Base-by-base conservation (phyloP, 106 monocot species). In the Dendrobium huoshanense region DNA sequence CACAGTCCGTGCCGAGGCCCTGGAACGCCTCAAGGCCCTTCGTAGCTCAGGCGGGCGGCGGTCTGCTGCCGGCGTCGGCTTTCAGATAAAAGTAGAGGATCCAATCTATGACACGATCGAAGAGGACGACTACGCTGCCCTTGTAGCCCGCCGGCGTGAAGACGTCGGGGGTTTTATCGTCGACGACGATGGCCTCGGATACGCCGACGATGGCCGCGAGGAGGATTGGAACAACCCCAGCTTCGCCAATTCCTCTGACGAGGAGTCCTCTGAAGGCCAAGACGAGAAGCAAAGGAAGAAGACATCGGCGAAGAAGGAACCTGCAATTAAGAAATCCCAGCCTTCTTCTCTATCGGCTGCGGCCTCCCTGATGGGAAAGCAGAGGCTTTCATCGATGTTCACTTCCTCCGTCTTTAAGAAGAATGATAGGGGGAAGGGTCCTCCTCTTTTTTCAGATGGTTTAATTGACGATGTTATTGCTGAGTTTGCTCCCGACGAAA, bases 41-140 rank as follows among this genome's bases (percentile, higher is more conserved):
- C 92, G 94, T 9, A 79, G 80, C 29, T 78, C 87, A 43, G 92
- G 89, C 27, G 85, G 79, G 48, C 85, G 89, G 55, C 77, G 87
- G 3, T 78, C 86, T 51, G 86, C 65, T 24, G 41, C 84, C 77
- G 73, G 78, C 59, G 85, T n/a, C 31, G 77, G 64, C 67, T 45
- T 86, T 73, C 84, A 87, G 77, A 80, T 94, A 61, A 97, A 92
- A 87, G 40, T 94, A 9, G 94, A 94, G 24, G 88, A 82, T 7
- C 98, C 98, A 40, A 93, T 98, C 85, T 98, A 94, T 54, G 98
- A 98, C 87, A 91, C 98, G 4, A 85, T 98, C 44, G 86, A 81
- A 17, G 95, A 95, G 85, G 89, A 89, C 58, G 92, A 91, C 58
- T 98, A 98, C 85, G 83, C 55, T 40, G 87, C 86, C 67, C 88